These are phyloP conservation scores for Populus trichocarpa DNA, from an alignment of 441 rosid genomes.

Conservation along the genomic window DNA sequence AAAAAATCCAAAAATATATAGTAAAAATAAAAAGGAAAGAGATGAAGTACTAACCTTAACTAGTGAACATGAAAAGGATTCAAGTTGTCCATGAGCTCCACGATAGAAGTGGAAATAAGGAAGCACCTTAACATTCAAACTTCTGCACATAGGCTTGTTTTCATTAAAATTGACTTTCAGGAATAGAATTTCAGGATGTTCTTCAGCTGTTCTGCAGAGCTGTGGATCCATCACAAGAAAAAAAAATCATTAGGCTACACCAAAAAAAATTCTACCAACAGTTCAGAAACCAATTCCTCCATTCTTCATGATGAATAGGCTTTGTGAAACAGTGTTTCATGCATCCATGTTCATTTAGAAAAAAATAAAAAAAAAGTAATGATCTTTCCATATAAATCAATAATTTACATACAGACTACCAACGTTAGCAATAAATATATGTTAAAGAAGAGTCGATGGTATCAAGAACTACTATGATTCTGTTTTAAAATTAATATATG, in stretches of 20 bases:
- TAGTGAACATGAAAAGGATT: conserved; percentile 94
- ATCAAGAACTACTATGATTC: not conserved
- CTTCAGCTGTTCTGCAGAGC: conserved; percentile 88
- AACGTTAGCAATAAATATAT: too few species aligned
- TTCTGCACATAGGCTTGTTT: conserved; percentile 94
- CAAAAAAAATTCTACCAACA: not conserved
- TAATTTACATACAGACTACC: too few species aligned
- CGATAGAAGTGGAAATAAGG: conserved; percentile 95
- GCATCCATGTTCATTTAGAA: too few species aligned
- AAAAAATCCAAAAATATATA: not conserved
- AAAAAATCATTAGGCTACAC: conserved; percentile 4
- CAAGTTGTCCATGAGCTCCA: conserved; percentile 85
- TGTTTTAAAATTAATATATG: not conserved
- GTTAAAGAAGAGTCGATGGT: not conserved
- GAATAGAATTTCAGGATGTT: conserved; percentile 70
- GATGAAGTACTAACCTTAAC: conserved; percentile 59
- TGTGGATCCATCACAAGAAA: conserved; percentile 27
- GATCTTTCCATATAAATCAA: too few species aligned
- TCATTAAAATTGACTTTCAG: conserved; percentile 93
- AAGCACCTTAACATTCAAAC: conserved; percentile 88
- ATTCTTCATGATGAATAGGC: too few species aligned
- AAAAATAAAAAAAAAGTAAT: too few species aligned
- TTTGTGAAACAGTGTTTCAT: too few species aligned
- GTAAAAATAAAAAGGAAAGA: not conserved
- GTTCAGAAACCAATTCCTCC: not conserved